phyloP scores from a whole-genome alignment of 768 basidiomycete genomes.

The Tulasnella sp. region DNA sequence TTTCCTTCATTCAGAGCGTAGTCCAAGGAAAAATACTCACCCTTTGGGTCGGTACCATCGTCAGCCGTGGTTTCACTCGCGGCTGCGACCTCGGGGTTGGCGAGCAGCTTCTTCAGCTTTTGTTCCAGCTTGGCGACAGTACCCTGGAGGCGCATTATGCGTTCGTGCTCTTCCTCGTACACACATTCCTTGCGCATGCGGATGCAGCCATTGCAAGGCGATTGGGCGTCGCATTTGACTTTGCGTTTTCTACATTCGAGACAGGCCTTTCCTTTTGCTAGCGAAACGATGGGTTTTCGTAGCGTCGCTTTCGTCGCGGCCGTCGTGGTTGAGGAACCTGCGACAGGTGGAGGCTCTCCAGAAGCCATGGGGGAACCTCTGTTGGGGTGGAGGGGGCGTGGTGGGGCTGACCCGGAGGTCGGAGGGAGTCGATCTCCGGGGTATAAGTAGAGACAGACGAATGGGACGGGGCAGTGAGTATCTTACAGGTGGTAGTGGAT shows the following conservation, averaged over 20 bases:
- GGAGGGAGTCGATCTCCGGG: background rate
- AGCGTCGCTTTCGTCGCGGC: background rate
- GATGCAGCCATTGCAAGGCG: conserved; percentile 14
- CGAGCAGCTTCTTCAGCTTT: conserved; percentile 8
- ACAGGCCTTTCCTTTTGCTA: conserved; percentile 18
- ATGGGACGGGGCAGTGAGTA: background rate
- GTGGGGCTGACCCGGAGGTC: background rate
- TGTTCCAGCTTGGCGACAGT: conserved; percentile 8
- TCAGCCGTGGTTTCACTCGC: background rate
- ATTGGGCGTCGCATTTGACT: conserved; percentile 14
- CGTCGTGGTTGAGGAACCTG: background rate
- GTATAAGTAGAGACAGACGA: background rate
- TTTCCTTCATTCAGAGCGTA: background rate
- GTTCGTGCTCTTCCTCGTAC: conserved; percentile 16
- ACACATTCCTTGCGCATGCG: conserved; percentile 18
- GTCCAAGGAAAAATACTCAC: background rate
- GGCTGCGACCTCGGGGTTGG: background rate
- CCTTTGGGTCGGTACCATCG: background rate
- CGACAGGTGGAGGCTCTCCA: background rate
- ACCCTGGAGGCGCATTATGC: conserved; percentile 11
- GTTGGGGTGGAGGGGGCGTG: background rate
- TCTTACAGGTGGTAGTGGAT: background rate
- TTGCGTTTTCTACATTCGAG: conserved; percentile 17
- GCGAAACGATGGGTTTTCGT: background rate
- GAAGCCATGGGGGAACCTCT: background rate